A percentile compares a stretch with the other conserved stretches of the same genome.
Conservation (phyloP, 2,329 filamentous ascomycete genomes). For the Sporothrix phasma region DNA sequence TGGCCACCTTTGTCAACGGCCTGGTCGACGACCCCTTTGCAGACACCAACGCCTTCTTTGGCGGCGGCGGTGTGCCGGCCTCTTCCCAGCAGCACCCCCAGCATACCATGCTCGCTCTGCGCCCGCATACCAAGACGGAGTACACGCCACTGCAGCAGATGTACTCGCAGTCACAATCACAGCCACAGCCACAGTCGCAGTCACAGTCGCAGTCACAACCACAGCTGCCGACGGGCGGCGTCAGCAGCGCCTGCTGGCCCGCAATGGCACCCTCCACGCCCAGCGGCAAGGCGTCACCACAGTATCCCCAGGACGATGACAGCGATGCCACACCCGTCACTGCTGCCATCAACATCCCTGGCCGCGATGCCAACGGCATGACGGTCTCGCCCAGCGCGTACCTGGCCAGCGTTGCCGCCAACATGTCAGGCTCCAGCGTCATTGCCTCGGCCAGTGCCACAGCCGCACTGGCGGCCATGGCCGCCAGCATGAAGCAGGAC, state of each 20-base stretch:
- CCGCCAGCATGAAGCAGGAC: background rate
- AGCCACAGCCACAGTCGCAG: background rate
- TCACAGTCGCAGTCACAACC: background rate
- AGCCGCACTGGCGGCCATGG: background rate
- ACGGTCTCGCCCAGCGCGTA: slow-evolving; percentile 11
- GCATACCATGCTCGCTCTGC: slow-evolving; percentile 4
- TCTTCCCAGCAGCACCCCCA: background rate
- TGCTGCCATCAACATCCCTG: slow-evolving; percentile 4
- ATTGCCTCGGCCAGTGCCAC: slow-evolving; percentile 13
- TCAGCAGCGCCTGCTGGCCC: slow-evolving; percentile 7
- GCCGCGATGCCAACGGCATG: background rate
- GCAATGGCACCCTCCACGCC: background rate
- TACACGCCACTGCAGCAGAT: background rate
- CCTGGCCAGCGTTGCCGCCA: slow-evolving; percentile 14
- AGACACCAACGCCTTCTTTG: slow-evolving; percentile 8
- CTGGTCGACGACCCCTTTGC: slow-evolving; percentile 26
- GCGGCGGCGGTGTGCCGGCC: background rate
- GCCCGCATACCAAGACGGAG: slow-evolving; percentile 1
- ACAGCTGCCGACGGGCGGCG: background rate
- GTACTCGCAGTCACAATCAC: background rate
- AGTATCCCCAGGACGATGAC: background rate
- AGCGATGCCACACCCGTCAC: background rate
- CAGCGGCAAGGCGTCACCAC: background rate
- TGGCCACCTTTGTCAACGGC: slow-evolving; percentile 19
- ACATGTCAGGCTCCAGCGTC: slow-evolving; percentile 11